A percentile compares a stretch with the other conserved stretches of the same genome.
Conservation (phyloP, 2,329 filamentous ascomycete species). For the Dactylellina parvicollis region DNA sequence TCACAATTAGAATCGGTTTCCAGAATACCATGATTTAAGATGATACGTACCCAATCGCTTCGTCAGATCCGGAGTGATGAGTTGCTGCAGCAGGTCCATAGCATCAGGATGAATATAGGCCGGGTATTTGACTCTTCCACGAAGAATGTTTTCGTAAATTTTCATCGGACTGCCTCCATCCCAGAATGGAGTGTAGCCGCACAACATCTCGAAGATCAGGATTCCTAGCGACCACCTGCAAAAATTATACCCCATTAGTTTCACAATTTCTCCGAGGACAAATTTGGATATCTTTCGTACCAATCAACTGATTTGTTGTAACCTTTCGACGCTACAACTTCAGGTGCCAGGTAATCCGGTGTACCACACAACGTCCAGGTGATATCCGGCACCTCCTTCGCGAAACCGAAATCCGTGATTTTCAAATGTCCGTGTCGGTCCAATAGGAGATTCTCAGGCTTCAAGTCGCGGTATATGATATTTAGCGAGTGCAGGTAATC, state of each 20-base stretch:
- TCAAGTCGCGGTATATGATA: constrained; percentile 97
- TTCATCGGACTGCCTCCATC: constrained; percentile 97
- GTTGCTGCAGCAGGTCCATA: constrained; percentile 86
- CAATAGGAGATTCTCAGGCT: constrained; percentile 90
- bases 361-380: constrained; percentile 99
- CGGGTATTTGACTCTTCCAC: constrained; percentile 94
- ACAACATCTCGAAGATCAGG: constrained; percentile 99
- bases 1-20: background rate
- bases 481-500: constrained; percentile 95
- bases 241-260: constrained; percentile 5
- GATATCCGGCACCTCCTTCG: constrained; percentile 97
- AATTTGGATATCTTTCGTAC: constrained; percentile 66
- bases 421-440: constrained; percentile 94
- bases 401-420: constrained; percentile 98
- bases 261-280: constrained; percentile 39
- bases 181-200: constrained; percentile 99
- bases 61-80: constrained; percentile 94
- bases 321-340: constrained; percentile 98
- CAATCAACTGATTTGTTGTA: constrained; percentile 99
- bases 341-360: constrained; percentile 94
- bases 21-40: background rate
- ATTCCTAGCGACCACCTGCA: constrained; percentile 96
- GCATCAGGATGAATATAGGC: constrained; percentile 94
- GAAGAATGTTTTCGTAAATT: constrained; percentile 99
- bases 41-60: constrained; percentile 73